These are phyloP conservation scores for Penicillium janthinellum DNA, from an alignment of 2,329 filamentous ascomycete genomes.

Conservation along the genomic window DNA sequence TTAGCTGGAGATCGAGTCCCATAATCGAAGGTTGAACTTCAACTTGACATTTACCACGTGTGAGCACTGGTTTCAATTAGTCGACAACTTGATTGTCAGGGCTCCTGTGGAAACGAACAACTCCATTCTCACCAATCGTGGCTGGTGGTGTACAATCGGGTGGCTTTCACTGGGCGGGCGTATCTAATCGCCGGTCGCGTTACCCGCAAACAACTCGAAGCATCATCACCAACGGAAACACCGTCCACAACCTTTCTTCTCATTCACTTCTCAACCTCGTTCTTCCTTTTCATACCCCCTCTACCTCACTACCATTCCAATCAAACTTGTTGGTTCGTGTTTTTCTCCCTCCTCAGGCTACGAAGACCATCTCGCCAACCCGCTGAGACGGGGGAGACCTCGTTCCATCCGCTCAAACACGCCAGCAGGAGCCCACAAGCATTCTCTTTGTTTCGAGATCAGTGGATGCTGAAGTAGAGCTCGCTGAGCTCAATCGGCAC, in stretches of 20 bases:
- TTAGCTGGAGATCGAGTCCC: neutral
- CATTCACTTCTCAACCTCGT: neutral
- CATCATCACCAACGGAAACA: slow-evolving; percentile 21
- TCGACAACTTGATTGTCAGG: neutral
- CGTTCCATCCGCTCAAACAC: slow-evolving; percentile 10
- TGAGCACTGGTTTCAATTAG: neutral
- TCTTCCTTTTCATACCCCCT: neutral
- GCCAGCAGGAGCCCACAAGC: slow-evolving; percentile 3
- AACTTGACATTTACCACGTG: neutral
- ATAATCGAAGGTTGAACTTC: neutral
- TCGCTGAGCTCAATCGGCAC: slow-evolving; percentile 37
- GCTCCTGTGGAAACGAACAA: neutral
- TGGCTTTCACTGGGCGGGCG: slow-evolving; percentile 9
- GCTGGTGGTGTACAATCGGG: slow-evolving; percentile 3
- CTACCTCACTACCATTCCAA: neutral
- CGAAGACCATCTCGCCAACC: slow-evolving; percentile 7
- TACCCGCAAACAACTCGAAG: slow-evolving; percentile 31
- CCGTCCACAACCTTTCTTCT: neutral
- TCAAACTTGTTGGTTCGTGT: neutral
- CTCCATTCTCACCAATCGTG: neutral
- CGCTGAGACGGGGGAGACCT: slow-evolving; percentile 10
- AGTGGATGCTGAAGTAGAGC: slow-evolving; percentile 18
- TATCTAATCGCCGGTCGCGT: slow-evolving; percentile 33
- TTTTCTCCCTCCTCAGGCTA: slow-evolving; percentile 4
- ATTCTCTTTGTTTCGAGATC: neutral